These are phyloP conservation scores for Cladosporium sp. DNA, from an alignment of 2,329 filamentous ascomycete genomes.

Conservation along the genomic window DNA sequence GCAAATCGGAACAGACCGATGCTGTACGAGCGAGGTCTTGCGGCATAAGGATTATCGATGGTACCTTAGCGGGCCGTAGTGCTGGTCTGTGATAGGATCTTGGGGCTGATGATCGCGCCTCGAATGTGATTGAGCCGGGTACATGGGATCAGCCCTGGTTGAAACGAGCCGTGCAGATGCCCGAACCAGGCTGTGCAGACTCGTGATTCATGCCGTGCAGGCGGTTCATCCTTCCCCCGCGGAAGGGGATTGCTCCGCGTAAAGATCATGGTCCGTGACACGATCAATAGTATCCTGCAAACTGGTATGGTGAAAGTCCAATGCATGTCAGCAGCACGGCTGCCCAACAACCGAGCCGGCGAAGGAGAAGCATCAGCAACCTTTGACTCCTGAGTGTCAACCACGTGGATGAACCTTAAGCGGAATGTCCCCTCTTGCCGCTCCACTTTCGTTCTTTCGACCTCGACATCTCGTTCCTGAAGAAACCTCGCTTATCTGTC, in stretches of 20 bases:
- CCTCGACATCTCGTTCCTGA: too few relatives aligned
- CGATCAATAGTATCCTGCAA: too few relatives aligned
- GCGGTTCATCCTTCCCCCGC: not conserved
- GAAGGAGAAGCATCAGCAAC: too few relatives aligned
- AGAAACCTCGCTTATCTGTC: too few relatives aligned
- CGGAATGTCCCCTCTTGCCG: not conserved
- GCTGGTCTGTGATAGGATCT: not conserved
- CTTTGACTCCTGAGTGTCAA: too few relatives aligned
- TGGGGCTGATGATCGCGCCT: not conserved
- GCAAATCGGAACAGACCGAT: not conserved
- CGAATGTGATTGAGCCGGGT: not conserved
- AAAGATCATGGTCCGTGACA: not conserved
- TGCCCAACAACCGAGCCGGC: not conserved
- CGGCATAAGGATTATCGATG: not conserved
- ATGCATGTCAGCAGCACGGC: not conserved
- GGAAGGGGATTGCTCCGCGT: not conserved
- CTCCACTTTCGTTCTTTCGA: not conserved
- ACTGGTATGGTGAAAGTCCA: too few relatives aligned
- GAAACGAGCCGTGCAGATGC: not conserved
- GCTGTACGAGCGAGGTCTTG: not conserved
- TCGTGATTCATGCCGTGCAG: not conserved
- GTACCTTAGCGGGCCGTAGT: not conserved
- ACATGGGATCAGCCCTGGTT: not conserved
- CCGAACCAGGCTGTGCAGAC: not conserved
- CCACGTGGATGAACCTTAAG: too few relatives aligned